A percentile compares a stretch with the other conserved stretches of the same genome.
Evolutionary conservation across 495 filamentous ascomycete species (phyloP).

Genomic region (Aspergillus mulundensis): DNA sequence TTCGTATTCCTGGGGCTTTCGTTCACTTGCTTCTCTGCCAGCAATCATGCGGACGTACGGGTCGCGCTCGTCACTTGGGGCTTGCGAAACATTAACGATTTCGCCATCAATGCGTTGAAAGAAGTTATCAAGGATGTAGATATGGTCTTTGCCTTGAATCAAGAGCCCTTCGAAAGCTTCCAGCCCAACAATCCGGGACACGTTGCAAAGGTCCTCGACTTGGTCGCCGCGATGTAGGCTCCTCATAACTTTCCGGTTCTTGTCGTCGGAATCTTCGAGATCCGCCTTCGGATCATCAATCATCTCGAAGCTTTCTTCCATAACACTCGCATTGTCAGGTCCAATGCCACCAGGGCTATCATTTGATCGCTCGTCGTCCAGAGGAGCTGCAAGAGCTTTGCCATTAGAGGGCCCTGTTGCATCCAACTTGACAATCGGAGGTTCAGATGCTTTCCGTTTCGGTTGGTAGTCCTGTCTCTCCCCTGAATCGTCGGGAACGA

Average conservation of each 20-base stretch:
- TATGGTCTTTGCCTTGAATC: constrained; percentile 84
- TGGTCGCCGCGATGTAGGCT: constrained; percentile 86
- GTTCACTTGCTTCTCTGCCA: constrained; percentile 64
- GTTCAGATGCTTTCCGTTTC: constrained; percentile 63
- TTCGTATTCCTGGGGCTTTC: constrained; percentile 64
- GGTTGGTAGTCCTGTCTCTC: constrained; percentile 78
- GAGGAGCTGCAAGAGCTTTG: constrained; percentile 28
- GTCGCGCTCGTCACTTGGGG: constrained; percentile 86
- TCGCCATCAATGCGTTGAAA: constrained; percentile 94
- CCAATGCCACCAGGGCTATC: constrained; percentile 31
- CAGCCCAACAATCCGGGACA: constrained; percentile 87
- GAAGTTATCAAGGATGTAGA: constrained; percentile 92
- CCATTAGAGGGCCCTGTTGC: constrained; percentile 28
- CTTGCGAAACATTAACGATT: constrained; percentile 93
- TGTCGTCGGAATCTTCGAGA: constrained; percentile 87
- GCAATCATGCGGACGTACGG: constrained; percentile 92
- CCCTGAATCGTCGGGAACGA: constrained; percentile 68
- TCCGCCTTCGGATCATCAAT: constrained; percentile 83
- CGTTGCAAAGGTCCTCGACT: constrained; percentile 92
- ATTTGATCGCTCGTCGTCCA: constrained; percentile 27
- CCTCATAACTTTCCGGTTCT: constrained; percentile 94
- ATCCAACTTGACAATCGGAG: constrained; percentile 36
- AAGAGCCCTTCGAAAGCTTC: constrained; percentile 89
- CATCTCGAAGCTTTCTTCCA: constrained; percentile 91
- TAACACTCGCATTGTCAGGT: constrained; percentile 38